A percentile compares a stretch with the other conserved stretches of the same genome.
phyloP scores from a whole-genome alignment of 768 basidiomycete species.

The Amanita muscaria region DNA sequence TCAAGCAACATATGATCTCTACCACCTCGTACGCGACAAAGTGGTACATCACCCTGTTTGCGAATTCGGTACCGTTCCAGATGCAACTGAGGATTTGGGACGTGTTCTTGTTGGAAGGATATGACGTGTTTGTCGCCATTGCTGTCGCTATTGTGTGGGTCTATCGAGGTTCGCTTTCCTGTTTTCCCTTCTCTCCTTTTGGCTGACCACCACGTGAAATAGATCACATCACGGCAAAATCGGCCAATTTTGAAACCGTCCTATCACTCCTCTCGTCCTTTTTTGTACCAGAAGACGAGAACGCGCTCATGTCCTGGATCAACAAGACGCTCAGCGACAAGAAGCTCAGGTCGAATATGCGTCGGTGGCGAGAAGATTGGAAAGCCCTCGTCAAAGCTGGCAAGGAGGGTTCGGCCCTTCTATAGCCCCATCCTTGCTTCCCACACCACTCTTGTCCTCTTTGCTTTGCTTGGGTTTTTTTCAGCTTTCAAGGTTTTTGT shows the following conservation, averaged over 20 bases:
- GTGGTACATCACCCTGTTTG: slow-evolving; percentile 98
- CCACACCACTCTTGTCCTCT: not conserved
- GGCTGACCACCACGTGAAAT: not conserved
- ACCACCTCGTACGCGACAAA: slow-evolving; percentile 96
- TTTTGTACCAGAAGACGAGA: slow-evolving; percentile 89
- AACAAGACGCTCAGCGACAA: slow-evolving; percentile 46
- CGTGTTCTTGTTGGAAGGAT: slow-evolving; percentile 82
- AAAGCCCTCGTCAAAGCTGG: slow-evolving; percentile 54
- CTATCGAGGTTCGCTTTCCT: slow-evolving; percentile 57
- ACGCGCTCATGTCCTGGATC: slow-evolving; percentile 77
- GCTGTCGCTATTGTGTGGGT: slow-evolving; percentile 88
- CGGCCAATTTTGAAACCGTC: slow-evolving; percentile 87
- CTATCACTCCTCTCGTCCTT: slow-evolving; percentile 88
- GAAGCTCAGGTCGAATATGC: slow-evolving; percentile 65
- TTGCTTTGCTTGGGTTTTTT: not conserved
- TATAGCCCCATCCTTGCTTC: slow-evolving; percentile 26
- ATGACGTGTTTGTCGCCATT: slow-evolving; percentile 79
- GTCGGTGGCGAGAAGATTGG: slow-evolving; percentile 78
- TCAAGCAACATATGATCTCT: slow-evolving; percentile 83
- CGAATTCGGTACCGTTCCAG: slow-evolving; percentile 93
- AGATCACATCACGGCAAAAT: slow-evolving; percentile 78
- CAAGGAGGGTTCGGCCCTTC: slow-evolving; percentile 49
- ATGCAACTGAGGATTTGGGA: slow-evolving; percentile 95
- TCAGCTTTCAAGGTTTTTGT: not conserved
- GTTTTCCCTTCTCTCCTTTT: slow-evolving; percentile 1